phyloP scores from a whole-genome alignment of 1,139 yeast species.

The Tardiomyces depauwii region DNA sequence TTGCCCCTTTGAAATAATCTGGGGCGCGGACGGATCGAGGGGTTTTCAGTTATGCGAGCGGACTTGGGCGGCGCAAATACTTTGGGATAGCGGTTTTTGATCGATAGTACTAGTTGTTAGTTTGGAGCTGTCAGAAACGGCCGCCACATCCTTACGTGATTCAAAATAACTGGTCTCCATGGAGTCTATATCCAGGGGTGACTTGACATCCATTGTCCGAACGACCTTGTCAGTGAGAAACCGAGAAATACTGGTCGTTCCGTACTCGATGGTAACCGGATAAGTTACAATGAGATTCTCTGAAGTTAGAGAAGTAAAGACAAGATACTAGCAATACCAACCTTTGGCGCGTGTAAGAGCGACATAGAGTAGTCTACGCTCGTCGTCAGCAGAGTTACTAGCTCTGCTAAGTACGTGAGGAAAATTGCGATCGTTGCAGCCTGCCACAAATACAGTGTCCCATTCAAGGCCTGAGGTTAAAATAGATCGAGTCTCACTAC shows the following conservation, averaged over 20 bases:
- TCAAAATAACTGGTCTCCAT: neutral
- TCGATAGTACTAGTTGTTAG: neutral
- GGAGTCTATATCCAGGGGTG: neutral
- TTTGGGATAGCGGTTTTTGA: neutral
- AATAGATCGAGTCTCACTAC: too few species aligned
- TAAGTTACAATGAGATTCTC: neutral
- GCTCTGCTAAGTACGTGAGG: constrained; percentile 25
- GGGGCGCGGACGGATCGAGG: too few species aligned
- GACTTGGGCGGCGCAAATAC: neutral
- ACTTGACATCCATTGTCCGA: neutral
- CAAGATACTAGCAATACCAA: neutral
- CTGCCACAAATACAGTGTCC: constrained; percentile 75
- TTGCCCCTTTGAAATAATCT: too few species aligned
- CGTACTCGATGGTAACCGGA: neutral
- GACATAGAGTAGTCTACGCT: constrained; percentile 70
- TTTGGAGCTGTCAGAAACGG: neutral
- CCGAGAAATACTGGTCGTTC: neutral
- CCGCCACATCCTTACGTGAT: neutral
- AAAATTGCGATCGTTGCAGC: constrained; percentile 48
- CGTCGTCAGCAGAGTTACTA: constrained; percentile 38
- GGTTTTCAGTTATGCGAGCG: too few species aligned
- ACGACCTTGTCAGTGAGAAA: neutral
- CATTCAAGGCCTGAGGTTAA: constrained; percentile 41
- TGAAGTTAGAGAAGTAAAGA: neutral
- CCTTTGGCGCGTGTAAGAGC: constrained; percentile 60